phyloP scores from a whole-genome alignment of 2,329 filamentous ascomycete genomes.

The Monosporascus sp. region DNA sequence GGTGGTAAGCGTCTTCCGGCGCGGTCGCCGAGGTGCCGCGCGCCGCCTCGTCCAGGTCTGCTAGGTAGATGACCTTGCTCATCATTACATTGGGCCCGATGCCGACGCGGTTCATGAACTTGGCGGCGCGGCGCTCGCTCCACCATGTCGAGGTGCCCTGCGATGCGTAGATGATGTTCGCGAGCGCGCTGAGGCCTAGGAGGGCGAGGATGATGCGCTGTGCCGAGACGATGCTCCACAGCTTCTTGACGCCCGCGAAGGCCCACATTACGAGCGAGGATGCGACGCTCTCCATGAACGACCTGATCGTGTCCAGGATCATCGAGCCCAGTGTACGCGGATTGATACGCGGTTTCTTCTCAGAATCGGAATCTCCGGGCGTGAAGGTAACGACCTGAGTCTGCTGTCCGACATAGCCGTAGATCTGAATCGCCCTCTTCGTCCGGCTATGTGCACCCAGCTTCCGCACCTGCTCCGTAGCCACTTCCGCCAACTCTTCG shows the following conservation, averaged over 20 bases:
- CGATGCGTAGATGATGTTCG: constrained; percentile 71
- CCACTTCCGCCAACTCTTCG: constrained; percentile 67
- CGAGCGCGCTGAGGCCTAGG: constrained; percentile 61
- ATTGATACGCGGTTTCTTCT: constrained; percentile 54
- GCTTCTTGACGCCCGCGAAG: constrained; percentile 57
- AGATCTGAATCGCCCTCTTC: constrained; percentile 72
- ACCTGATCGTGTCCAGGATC: constrained; percentile 66
- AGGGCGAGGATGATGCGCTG: constrained; percentile 69
- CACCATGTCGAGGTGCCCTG: constrained; percentile 75
- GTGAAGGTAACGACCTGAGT: constrained; percentile 58
- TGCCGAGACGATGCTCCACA: constrained; percentile 64
- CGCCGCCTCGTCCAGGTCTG: constrained; percentile 66
- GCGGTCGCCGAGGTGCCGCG: constrained; percentile 28
- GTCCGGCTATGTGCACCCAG: constrained; percentile 69
- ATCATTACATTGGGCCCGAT: constrained; percentile 74
- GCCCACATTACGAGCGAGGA: constrained; percentile 74
- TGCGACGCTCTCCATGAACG: constrained; percentile 67
- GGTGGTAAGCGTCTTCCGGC: constrained; percentile 9
- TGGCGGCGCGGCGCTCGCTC: constrained; percentile 72
- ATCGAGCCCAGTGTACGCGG: constrained; percentile 61
- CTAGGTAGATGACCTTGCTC: constrained; percentile 79
- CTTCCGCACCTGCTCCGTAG: constrained; percentile 71
- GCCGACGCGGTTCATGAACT: constrained; percentile 77
- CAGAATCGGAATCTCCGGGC: constrained; percentile 39
- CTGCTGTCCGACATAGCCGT: constrained; percentile 67